phyloP scores from a whole-genome alignment of 2,329 filamentous ascomycete genomes.

The Diaporthe sp. region DNA sequence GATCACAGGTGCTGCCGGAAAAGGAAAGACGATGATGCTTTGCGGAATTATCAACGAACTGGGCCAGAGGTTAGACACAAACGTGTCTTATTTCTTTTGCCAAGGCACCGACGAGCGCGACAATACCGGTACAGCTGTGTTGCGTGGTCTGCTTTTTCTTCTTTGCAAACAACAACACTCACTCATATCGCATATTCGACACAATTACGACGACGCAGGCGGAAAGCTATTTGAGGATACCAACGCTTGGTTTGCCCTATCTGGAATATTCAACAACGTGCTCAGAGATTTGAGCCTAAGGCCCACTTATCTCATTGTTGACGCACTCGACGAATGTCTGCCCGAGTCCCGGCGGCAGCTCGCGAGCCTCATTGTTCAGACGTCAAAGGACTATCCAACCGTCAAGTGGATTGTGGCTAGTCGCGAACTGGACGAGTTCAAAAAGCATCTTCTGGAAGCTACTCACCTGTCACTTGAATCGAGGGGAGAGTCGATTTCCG shows the following conservation, averaged over 20 bases:
- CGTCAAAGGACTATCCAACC: too few relatives aligned
- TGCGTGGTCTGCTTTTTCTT: neutral
- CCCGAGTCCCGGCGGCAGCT: neutral
- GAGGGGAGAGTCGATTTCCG: neutral
- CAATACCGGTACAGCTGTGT: neutral
- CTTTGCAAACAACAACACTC: neutral
- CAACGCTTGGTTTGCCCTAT: neutral
- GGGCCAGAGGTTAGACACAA: accelerated
- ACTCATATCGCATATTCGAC: neutral
- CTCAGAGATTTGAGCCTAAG: neutral
- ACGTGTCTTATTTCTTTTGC: neutral
- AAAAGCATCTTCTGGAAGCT: neutral
- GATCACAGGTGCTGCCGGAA: neutral
- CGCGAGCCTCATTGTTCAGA: too few relatives aligned
- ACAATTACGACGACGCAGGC: neutral
- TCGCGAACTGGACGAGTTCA: neutral
- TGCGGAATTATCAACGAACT: neutral
- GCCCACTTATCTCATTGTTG: neutral
- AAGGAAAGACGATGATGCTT: neutral
- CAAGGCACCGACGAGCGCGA: neutral
- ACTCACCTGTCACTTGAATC: neutral
- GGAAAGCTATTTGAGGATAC: neutral
- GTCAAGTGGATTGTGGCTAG: neutral
- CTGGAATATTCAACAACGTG: neutral
- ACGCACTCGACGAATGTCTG: conserved; percentile 6